Evolutionary conservation across 1,284 basidiomycete species (phyloP).

Genomic region (Porodaedalea pini): DNA sequence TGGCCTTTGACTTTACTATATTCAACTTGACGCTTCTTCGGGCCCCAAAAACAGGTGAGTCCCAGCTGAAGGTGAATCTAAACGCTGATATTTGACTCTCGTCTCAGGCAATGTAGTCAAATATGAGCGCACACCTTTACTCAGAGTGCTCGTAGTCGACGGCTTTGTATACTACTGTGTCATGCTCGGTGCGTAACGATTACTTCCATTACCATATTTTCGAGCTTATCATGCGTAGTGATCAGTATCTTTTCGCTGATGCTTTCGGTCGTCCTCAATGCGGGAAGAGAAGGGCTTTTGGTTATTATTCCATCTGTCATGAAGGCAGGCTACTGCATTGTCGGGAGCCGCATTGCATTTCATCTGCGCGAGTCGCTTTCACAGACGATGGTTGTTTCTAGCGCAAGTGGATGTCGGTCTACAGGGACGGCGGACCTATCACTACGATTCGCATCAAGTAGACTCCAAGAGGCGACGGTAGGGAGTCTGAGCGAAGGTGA

Average conservation of each 20-base stretch:
- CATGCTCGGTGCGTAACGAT: conserved; percentile 5
- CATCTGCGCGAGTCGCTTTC: background rate
- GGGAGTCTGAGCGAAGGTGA: too few relatives aligned
- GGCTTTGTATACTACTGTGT: conserved; percentile 9
- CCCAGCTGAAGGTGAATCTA: background rate
- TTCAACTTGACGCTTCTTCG: conserved; percentile 7
- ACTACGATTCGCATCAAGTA: too few relatives aligned
- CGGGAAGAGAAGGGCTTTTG: background rate
- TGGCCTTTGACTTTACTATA: conserved; percentile 4
- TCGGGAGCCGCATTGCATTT: conserved; percentile 1
- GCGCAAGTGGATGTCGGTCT: background rate
- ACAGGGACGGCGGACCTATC: too few relatives aligned
- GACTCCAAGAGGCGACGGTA: too few relatives aligned
- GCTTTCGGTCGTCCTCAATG: background rate
- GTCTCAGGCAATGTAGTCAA: background rate
- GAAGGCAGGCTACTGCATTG: conserved; percentile 7
- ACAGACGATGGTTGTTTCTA: background rate
- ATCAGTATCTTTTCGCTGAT: conserved; percentile 2
- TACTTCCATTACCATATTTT: too few relatives aligned
- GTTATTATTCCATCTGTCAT: background rate
- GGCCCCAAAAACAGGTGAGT: background rate
- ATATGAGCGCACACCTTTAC: background rate
- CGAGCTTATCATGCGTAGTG: background rate
- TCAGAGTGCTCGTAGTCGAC: conserved; percentile 5
- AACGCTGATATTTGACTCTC: background rate